These are phyloP conservation scores for Aspergillus luchuensis DNA, from an alignment of 2,329 filamentous ascomycete genomes.

Conservation along the genomic window DNA sequence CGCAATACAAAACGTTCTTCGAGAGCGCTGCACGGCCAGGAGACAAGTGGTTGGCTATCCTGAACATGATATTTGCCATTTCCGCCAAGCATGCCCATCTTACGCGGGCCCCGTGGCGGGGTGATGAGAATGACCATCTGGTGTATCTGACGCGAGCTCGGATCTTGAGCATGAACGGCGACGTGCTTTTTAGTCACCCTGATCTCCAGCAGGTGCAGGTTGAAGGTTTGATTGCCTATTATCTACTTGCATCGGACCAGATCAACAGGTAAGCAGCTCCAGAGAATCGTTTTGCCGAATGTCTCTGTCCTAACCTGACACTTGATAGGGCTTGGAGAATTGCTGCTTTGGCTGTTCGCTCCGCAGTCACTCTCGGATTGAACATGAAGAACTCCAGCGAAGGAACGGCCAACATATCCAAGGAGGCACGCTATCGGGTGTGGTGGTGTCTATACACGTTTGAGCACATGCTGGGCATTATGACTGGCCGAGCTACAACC, in stretches of 20 bases:
- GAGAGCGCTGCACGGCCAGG: conserved; percentile 37
- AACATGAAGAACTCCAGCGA: conserved; percentile 48
- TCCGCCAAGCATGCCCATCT: conserved; percentile 47
- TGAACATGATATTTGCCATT: conserved; percentile 52
- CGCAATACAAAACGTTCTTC: conserved; percentile 45
- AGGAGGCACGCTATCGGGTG: conserved; percentile 49
- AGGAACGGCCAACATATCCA: conserved; percentile 41
- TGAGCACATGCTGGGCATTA: conserved; percentile 48
- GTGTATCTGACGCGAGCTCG: conserved; percentile 48
- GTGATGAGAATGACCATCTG: conserved; percentile 46
- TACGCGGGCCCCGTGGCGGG: conserved; percentile 45
- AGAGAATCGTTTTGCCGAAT: background rate
- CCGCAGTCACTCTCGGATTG: conserved; percentile 46
- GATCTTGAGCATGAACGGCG: conserved; percentile 45
- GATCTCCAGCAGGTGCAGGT: conserved; percentile 52
- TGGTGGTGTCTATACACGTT: conserved; percentile 51
- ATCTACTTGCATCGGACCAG: conserved; percentile 46
- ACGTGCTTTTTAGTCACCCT: conserved; percentile 46
- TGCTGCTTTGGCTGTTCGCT: conserved; percentile 45
- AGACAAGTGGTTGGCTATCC: conserved; percentile 47
- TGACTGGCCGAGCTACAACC: conserved; percentile 50
- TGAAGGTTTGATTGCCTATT: conserved; percentile 47
- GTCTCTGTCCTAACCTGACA: background rate
- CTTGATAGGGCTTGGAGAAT: conserved; percentile 45
- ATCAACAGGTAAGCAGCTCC: conserved; percentile 43